These are phyloP conservation scores for Trichophyton verrucosum DNA, from an alignment of 2,329 filamentous ascomycete genomes.

Conservation along the genomic window DNA sequence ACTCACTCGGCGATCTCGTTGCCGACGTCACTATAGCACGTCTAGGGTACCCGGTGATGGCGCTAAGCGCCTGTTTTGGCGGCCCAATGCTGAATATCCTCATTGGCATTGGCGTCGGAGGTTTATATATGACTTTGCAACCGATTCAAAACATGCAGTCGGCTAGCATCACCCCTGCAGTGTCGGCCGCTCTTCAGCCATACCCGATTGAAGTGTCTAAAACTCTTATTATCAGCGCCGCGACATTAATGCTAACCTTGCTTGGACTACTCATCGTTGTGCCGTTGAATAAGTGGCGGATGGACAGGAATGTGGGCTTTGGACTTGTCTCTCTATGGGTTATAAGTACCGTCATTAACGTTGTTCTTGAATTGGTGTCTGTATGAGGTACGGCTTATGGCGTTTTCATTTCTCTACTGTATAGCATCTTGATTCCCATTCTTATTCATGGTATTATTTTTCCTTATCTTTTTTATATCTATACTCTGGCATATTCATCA, in stretches of 20 bases:
- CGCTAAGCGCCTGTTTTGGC: slow-evolving; percentile 87
- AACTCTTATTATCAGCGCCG: slow-evolving; percentile 70
- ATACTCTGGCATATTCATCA: neutral
- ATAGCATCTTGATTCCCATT: neutral
- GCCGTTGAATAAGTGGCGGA: slow-evolving; percentile 72
- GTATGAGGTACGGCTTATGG: neutral
- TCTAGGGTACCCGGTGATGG: slow-evolving; percentile 94
- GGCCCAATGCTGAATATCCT: slow-evolving; percentile 97
- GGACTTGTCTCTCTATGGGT: slow-evolving; percentile 68
- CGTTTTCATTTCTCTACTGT: neutral
- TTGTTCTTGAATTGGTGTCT: slow-evolving; percentile 56
- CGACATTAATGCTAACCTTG: slow-evolving; percentile 72
- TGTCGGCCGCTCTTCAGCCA: slow-evolving; percentile 32
- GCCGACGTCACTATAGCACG: slow-evolving; percentile 89
- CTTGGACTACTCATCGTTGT: slow-evolving; percentile 66
- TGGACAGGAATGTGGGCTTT: slow-evolving; percentile 72
- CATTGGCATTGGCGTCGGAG: slow-evolving; percentile 82
- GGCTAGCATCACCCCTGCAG: slow-evolving; percentile 39
- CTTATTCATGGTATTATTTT: neutral
- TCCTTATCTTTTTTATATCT: neutral
- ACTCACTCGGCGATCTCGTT: slow-evolving; percentile 85
- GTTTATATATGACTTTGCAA: slow-evolving; percentile 73
- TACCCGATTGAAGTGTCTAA: slow-evolving; percentile 77
- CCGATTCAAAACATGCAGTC: slow-evolving; percentile 68
- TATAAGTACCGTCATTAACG: slow-evolving; percentile 66